Evolutionary conservation across 2,329 filamentous ascomycete species (phyloP).

Genomic region (Fonsecaea multimorphosa): DNA sequence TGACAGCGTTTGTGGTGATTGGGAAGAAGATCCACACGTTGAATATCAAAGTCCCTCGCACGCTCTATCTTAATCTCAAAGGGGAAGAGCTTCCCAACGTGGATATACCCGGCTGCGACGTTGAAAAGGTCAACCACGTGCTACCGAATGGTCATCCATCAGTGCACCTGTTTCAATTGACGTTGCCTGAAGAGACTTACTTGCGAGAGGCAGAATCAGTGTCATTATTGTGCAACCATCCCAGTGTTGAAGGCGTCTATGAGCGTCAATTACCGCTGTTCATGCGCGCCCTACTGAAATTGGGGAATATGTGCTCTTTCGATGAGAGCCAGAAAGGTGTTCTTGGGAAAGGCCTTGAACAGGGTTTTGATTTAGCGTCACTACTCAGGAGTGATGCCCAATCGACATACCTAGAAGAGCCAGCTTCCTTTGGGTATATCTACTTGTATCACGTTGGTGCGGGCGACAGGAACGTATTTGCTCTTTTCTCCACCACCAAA

Average conservation of each 20-base stretch:
- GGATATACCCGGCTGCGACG: slow-evolving; percentile 80
- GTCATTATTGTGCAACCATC: slow-evolving; percentile 81
- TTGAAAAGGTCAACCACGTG: slow-evolving; percentile 91
- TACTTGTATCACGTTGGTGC: slow-evolving; percentile 92
- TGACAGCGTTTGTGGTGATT: slow-evolving; percentile 88
- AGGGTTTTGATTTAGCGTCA: slow-evolving; percentile 85
- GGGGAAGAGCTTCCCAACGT: slow-evolving; percentile 86
- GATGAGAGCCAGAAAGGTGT: slow-evolving; percentile 90
- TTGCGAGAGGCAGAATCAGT: slow-evolving; percentile 84
- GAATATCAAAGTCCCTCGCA: slow-evolving; percentile 85
- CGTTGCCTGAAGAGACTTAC: slow-evolving; percentile 86
- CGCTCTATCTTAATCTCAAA: slow-evolving; percentile 91
- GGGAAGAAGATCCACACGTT: slow-evolving; percentile 88
- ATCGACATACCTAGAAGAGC: slow-evolving; percentile 75
- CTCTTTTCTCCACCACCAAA: slow-evolving; percentile 82
- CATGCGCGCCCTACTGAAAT: slow-evolving; percentile 81
- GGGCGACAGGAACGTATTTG: slow-evolving; percentile 91
- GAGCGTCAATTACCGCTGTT: slow-evolving; percentile 90
- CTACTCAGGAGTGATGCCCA: slow-evolving; percentile 72
- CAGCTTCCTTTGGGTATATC: slow-evolving; percentile 76
- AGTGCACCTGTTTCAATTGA: slow-evolving; percentile 91
- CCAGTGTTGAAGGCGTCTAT: slow-evolving; percentile 96
- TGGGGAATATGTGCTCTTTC: slow-evolving; percentile 91
- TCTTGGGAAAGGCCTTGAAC: slow-evolving; percentile 87
- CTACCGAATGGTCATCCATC: slow-evolving; percentile 95